Conservation (phyloP, 441 rosid genomes). For the Rhodomyrtus psidioides region DNA sequence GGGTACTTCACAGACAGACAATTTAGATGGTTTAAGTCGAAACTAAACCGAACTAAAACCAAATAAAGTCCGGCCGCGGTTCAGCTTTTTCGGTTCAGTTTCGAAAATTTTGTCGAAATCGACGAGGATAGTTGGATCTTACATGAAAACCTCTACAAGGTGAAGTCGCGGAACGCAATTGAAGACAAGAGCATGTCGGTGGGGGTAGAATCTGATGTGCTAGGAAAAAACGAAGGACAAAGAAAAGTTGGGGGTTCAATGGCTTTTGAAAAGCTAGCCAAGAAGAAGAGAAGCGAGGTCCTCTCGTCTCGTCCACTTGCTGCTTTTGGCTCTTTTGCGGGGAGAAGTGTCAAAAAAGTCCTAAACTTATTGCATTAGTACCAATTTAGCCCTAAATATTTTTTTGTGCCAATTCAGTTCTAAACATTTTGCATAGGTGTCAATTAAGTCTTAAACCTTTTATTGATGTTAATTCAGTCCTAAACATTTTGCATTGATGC, state of each 20-base stretch:
- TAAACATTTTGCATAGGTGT: too few species aligned
- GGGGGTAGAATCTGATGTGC: not conserved
- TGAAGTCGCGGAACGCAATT: not conserved
- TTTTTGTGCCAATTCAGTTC: too few species aligned
- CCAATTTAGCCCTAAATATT: too few species aligned
- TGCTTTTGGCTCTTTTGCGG: not conserved
- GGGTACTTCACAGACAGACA: not conserved
- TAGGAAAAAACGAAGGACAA: not conserved
- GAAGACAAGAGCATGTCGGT: not conserved
- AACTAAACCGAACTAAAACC: not conserved
- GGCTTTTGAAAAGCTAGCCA: not conserved
- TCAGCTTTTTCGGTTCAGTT: not conserved
- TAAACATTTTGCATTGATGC: too few species aligned
- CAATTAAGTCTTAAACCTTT: too few species aligned
- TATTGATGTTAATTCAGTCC: too few species aligned
- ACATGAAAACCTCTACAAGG: not conserved
- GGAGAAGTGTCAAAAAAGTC: too few species aligned
- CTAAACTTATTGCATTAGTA: too few species aligned
- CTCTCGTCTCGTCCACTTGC: not conserved
- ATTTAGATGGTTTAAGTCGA: not conserved
- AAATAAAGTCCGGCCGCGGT: not conserved
- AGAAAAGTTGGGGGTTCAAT: not conserved
- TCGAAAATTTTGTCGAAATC: not conserved
- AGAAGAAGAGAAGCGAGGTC: not conserved
- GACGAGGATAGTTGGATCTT: not conserved